Evolutionary conservation across 306 rosid species (phyloP), one percentile per base, ranked within the genome.

Genomic region (Prunus salicina): DNA sequence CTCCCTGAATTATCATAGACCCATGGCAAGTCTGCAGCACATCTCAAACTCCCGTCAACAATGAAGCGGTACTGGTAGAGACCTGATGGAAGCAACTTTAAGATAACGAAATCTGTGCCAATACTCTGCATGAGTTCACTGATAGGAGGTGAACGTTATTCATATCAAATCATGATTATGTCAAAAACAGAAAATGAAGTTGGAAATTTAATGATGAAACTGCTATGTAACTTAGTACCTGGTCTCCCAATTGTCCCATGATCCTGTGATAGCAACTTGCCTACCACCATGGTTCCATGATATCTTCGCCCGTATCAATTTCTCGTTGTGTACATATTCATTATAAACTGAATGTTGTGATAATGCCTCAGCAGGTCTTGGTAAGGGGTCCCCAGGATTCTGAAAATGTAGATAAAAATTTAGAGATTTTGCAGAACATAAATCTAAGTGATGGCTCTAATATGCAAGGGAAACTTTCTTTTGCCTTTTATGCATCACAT

Each of bases 191-290:
- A 30, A 4, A 51, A 67, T 22, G 20, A 60, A 82, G 61, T 64
- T 64, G 46, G 47, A 75, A 56, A 25, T 58, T 41, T 24, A 38
- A 52, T 6, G 58, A 70, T 46, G 60, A 57, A 38, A 15, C 70
- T 30, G 57, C 27, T 15, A 43, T 25, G 56, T 10, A 72, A 41
- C 57, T 55, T 53, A 64, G 69, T 87, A 94, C 97, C 83, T 84
- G 70, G 84, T 84, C 61, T 83, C 80, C 98, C 99, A 93, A 78
- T 87, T 83, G 87, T 91, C 90, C 99, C 99, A 96, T 58, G 99
- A 91, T 69, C 99, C 99, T 28, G 74, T 80, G 50, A 96, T 41
- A 71, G 87, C 82, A 61, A 92, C 94, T 81, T 71, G 84, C 7
- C 65, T 79, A 61, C 90, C 98, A 72, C 82, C 83, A 80, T 87